Evolutionary conservation across 768 basidiomycete genomes (phyloP), one percentile per base, ranked within the genome.

Genomic region (Dioszegia aurantiaca): DNA sequence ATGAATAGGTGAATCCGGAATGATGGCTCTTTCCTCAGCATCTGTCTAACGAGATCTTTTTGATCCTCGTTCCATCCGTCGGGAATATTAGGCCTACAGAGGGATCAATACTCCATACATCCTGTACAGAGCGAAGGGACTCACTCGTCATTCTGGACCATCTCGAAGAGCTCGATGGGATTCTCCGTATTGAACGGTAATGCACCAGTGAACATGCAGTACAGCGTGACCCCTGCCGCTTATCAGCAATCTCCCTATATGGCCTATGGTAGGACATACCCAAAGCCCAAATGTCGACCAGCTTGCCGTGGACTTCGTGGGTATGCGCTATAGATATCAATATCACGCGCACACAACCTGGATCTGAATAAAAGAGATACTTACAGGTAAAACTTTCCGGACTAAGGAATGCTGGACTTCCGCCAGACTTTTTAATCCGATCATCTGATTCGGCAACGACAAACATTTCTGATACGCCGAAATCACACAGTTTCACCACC

Each of bases 401-500:
- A 58, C 72, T 72, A 55, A 76, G 70, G 58, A 78, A 78, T 6
- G 77, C 77, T 1, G 77, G 76, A 69, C 74, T 77, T 2, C 77
- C 77, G 6, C 67, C 75, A 26, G 64, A 72, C 45, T 74, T 73
- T 58, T 68, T 73, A 48, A 78, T 68, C 46, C 65, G 45, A 57
- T 76, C 74, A 51, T 78, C 77, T 23, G 51, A 53, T 5, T 72
- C 75, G 5, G 55, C 37, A 21, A 57, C 58, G 5, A 62, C 60
- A 44, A 78, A 78, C 73, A 77, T 74, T 53, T 78, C 76, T 14
- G 73, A 75, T 1, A 78, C 77, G 23, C 77, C 77, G 61, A 78
- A 78, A 56, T 78, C 77, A 56, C 77, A 78, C 23, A 78, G 56
- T 55, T 78, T 78, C 56, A 76, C 75, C 2, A 60, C 58, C 39